These are phyloP conservation scores for Ambispora gerdemannii DNA, from an alignment of 192 early-diverging fungal genomes.

Conservation along the genomic window DNA sequence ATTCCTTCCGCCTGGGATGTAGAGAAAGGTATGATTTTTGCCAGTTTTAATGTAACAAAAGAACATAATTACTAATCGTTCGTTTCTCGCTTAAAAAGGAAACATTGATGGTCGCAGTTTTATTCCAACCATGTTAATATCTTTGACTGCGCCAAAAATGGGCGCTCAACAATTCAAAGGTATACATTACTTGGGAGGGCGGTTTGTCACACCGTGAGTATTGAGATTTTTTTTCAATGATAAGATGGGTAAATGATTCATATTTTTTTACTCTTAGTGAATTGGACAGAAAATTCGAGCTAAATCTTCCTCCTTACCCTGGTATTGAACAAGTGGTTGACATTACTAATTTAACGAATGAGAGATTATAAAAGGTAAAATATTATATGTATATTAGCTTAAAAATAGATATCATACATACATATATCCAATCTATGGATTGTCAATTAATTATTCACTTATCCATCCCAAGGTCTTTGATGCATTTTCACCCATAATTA, in stretches of 20 bases:
- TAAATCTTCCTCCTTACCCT: conserved; percentile 70
- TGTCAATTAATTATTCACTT: too few species aligned
- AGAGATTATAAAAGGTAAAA: conserved; percentile 4
- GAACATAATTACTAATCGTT: background rate
- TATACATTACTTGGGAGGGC: conserved; percentile 81
- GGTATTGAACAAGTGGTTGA: conserved; percentile 59
- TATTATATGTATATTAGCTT: too few species aligned
- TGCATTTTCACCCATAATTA: too few species aligned
- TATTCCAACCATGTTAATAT: conserved; percentile 81
- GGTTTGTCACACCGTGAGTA: conserved; percentile 75
- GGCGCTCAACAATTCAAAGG: conserved; percentile 71
- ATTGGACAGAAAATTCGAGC: conserved; percentile 60
- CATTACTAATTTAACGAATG: conserved; percentile 9
- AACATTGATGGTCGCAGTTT: conserved; percentile 50
- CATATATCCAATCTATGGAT: too few species aligned
- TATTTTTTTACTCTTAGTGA: conserved; percentile 31
- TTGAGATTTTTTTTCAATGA: background rate
- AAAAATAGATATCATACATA: too few species aligned
- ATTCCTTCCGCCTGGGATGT: conserved; percentile 97
- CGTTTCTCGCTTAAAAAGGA: conserved; percentile 30
- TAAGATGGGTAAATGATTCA: background rate
- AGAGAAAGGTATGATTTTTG: conserved; percentile 58
- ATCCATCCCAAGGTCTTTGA: too few species aligned
- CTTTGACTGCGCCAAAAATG: conserved; percentile 88
- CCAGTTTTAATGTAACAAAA: background rate